Evolutionary conservation across 257 asterid genomes (phyloP).

Genomic region (Avicennia marina): DNA sequence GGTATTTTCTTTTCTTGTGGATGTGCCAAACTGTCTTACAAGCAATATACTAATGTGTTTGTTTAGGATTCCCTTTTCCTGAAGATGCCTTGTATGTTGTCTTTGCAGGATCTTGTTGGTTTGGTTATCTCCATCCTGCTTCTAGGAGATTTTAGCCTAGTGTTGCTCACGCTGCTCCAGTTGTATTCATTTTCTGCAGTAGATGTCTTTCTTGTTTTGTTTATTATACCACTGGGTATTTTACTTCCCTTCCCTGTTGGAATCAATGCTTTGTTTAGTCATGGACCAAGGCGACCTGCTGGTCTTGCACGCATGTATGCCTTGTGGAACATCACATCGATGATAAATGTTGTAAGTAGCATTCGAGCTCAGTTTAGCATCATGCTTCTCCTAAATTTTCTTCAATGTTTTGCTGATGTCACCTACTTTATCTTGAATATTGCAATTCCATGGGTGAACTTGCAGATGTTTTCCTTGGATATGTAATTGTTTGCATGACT

Average conservation of each 20-base stretch:
- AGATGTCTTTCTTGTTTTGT: conserved; percentile 80
- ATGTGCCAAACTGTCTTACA: too few relatives aligned
- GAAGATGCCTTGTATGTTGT: neutral
- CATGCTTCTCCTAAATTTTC: neutral
- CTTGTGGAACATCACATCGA: conserved; percentile 87
- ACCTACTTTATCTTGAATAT: too few relatives aligned
- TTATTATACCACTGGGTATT: conserved; percentile 84
- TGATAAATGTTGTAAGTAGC: conserved; percentile 78
- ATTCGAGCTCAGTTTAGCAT: neutral
- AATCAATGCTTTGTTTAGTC: conserved; percentile 92
- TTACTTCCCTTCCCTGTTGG: conserved; percentile 98
- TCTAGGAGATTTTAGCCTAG: conserved; percentile 95
- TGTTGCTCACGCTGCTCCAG: conserved; percentile 95
- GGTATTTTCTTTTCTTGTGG: too few relatives aligned
- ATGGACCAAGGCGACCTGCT: conserved; percentile 93
- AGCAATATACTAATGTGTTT: neutral
- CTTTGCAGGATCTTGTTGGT: conserved; percentile 96
- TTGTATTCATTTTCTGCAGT: conserved; percentile 83
- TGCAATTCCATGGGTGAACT: too few relatives aligned
- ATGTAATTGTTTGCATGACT: too few relatives aligned
- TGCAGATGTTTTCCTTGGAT: too few relatives aligned
- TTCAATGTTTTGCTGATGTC: neutral
- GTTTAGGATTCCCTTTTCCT: too few relatives aligned
- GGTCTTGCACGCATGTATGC: conserved; percentile 96
- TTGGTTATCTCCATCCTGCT: conserved; percentile 89